Evolutionary conservation across 495 filamentous ascomycete genomes (phyloP), one percentile per base, ranked within the genome.

Genomic region (Durotheca rogersii): DNA sequence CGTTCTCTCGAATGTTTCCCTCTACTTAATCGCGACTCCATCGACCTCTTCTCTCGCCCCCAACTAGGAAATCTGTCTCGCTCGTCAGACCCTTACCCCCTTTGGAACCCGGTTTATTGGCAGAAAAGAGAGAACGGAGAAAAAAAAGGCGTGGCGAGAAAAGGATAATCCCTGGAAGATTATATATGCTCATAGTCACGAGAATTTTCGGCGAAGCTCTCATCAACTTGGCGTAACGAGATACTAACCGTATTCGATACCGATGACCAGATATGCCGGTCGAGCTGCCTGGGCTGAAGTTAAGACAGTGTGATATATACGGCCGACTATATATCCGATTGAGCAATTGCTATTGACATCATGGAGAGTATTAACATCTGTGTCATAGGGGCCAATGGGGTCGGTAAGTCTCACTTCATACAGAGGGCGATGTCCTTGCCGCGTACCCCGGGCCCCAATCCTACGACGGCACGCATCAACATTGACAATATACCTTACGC

Each of bases 381-480:
- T 23, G 83, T 97, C 17, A 81, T 96, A 58, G 93, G 93, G 42
- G 79, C 81, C 56, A 75, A 81, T 56, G 83, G 84, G 39, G 87
- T 89, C 25, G 92, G 92, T 56, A 96, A 97, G 72, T 89, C 88
- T 38, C 87, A 87, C 16, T 95, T 97, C 58, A 86, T 96, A 50
- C 85, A 88, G 61, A 81, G 79, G 43, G 87, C 88, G 7, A 71
- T 93, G 58, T 85, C 89, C 31, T 73, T 92, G 52, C 81, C 80
- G 48, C 69, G 70, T 27, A 67, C 79, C 1, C 76, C 86, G 2
- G 68, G 68, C 23, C 60, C 71, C 21, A 81, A 83, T 35, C 68
- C 75, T 33, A 75, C 80, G 19, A 81, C 74, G 29, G 77, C 81
- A 41, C 86, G 87, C 60, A 87, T 94, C 70, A 81, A 82, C 2